phyloP scores from a whole-genome alignment of 768 basidiomycete species.

The Mycena polygramma region DNA sequence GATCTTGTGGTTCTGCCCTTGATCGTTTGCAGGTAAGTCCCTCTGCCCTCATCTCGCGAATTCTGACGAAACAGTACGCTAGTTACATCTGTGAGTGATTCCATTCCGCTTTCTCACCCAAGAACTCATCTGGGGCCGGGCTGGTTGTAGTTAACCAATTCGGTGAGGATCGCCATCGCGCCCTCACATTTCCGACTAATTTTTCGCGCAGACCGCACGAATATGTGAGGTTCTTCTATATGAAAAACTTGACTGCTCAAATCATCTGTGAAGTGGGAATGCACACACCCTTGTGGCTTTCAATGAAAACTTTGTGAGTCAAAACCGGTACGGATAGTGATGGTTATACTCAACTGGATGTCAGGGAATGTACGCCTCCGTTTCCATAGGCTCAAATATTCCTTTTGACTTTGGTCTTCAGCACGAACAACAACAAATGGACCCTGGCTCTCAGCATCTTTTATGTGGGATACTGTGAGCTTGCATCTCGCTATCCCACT shows the following conservation, averaged over 20 bases:
- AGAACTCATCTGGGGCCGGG: conserved; percentile 26
- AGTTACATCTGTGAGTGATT: conserved; percentile 63
- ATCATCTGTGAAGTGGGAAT: conserved; percentile 54
- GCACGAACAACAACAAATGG: conserved; percentile 65
- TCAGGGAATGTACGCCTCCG: conserved; percentile 55
- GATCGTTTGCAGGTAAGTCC: conserved; percentile 61
- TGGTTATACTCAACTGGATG: neutral
- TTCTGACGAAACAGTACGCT: neutral
- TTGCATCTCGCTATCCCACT: neutral
- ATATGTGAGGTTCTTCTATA: conserved; percentile 55
- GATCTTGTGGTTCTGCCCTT: conserved; percentile 64
- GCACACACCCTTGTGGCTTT: conserved; percentile 66
- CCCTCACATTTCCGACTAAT: conserved; percentile 5
- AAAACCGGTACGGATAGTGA: neutral
- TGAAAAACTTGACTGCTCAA: neutral
- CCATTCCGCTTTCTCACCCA: conserved; percentile 12
- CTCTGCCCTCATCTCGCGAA: neutral
- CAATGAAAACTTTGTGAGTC: conserved; percentile 65
- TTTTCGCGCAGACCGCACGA: conserved; percentile 62
- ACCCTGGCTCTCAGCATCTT: conserved; percentile 70
- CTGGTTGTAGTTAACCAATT: conserved; percentile 58
- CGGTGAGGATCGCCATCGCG: conserved; percentile 45
- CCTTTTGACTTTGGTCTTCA: neutral
- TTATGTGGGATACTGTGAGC: conserved; percentile 70
- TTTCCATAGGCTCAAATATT: neutral